These are phyloP conservation scores for Psilocybe cubensis DNA, from an alignment of 768 basidiomycete genomes.

Conservation along the genomic window DNA sequence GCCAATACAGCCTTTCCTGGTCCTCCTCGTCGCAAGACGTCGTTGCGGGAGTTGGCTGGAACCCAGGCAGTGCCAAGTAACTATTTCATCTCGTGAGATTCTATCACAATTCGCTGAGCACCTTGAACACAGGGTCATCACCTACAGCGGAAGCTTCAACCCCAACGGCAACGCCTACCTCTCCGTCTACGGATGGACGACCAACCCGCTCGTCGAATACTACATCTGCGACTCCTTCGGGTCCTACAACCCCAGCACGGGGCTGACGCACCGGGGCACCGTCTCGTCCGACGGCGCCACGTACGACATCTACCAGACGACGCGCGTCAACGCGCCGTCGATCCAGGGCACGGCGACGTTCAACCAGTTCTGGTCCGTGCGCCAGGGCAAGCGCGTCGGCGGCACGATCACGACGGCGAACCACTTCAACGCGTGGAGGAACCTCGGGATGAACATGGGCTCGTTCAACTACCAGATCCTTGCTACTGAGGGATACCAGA, in stretches of 20 bases:
- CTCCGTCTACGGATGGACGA: slow-evolving; percentile 50
- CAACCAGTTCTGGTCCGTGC: slow-evolving; percentile 50
- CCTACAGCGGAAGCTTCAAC: slow-evolving; percentile 37
- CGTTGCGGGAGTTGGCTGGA: slow-evolving; percentile 34
- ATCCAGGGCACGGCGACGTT: slow-evolving; percentile 49
- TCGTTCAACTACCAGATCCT: slow-evolving; percentile 49
- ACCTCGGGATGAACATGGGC: slow-evolving; percentile 39
- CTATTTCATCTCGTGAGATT: no score
- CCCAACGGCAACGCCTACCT: slow-evolving; percentile 46
- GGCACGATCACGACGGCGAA: slow-evolving; percentile 37
- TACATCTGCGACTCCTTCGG: slow-evolving; percentile 48
- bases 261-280: slow-evolving; percentile 35
- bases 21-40: slow-evolving; percentile 11
- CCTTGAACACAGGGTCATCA: slow-evolving; percentile 32
- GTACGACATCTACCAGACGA: slow-evolving; percentile 44
- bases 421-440: slow-evolving; percentile 49
- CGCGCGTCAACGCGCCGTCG: slow-evolving; percentile 43
- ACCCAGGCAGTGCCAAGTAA: slow-evolving; percentile 35
- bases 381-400: slow-evolving; percentile 36
- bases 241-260: slow-evolving; percentile 40
- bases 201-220: slow-evolving; percentile 50
- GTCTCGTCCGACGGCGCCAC: slow-evolving; percentile 44
- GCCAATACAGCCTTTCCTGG: slow-evolving; percentile 19
- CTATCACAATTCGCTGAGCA: background rate
- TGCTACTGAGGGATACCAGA: slow-evolving; percentile 48